Evolutionary conservation across 768 basidiomycete genomes (phyloP), one percentile per base, ranked within the genome.

Genomic region (Holtermanniella nyarrowii): DNA sequence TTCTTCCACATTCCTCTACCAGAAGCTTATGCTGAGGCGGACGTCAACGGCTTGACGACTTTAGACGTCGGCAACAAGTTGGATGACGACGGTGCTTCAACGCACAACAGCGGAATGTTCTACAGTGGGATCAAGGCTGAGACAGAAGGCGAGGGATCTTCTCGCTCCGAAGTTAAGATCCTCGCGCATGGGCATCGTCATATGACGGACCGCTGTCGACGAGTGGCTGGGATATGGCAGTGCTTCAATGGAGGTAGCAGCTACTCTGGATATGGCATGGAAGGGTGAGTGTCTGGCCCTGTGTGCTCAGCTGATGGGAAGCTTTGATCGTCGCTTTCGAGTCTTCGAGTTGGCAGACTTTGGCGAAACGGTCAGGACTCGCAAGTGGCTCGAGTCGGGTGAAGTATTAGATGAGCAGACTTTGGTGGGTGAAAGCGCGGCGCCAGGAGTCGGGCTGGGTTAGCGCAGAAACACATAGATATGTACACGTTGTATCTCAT

Each of bases 1-100:
- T 95, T 93, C 74, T 96, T 95, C 82, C 93, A 97, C 60, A 97
- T 99, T 44, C 93, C 93, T 47, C 65, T 96, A 26, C 81, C 79
- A 46, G 88, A 91, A 70, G 77, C 87, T 1, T 91, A 86, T 65
- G 64, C 69, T 1, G 74, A 74, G n/a, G 73, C 86, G 0, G 90
- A 96, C 69, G 73, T 66, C 12, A 80, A 87, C 57, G 72, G 77
- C 0, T 70, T 70, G 10, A 76, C 76, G 40, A 70, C 75, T 1
- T 79, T 96, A 10, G 83, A 88, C 59, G 70, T 85, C 16, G 93
- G 93, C 2, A 62, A 76, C 14, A 74, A 78, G 39, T 80, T 78
- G 2, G 42, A 85, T 80, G 70, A 76, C 76, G 55, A 63, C 12
- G 63, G 62, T 3, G 56, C 53, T 4, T 65, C 68, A 10, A 63